phyloP scores from a whole-genome alignment of 164 flowering plant species.

The Tetrastigma voinierianum region DNA sequence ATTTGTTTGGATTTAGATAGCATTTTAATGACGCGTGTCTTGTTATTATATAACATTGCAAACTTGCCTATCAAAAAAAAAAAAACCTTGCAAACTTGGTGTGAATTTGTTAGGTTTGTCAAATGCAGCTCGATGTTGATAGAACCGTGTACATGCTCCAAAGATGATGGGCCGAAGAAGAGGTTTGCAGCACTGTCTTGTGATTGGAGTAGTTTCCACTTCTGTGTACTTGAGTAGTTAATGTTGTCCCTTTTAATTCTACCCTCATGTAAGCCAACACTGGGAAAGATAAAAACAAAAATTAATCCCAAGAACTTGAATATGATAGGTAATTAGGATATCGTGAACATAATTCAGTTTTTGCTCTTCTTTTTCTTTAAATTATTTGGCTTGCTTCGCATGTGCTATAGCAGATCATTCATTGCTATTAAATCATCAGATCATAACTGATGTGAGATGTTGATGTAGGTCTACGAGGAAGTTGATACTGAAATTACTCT shows the following conservation, averaged over 20 bases:
- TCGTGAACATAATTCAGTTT: neutral
- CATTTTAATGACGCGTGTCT: too few relatives aligned
- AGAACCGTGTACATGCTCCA: slow-evolving; percentile 76
- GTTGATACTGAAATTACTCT: slow-evolving; percentile 98
- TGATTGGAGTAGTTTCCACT: neutral
- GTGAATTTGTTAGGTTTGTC: neutral
- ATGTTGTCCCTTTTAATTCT: neutral
- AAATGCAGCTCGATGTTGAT: slow-evolving; percentile 75
- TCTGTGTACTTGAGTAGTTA: neutral
- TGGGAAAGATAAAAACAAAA: too few relatives aligned
- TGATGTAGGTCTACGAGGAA: slow-evolving; percentile 87
- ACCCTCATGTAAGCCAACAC: too few relatives aligned
- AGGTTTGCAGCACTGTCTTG: slow-evolving; percentile 52
- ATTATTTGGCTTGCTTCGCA: slow-evolving; percentile 58
- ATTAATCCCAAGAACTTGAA: too few relatives aligned
- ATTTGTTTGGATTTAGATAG: too few relatives aligned
- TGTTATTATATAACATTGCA: too few relatives aligned
- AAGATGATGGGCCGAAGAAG: slow-evolving; percentile 90
- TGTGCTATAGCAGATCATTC: slow-evolving; percentile 97
- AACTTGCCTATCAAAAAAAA: too few relatives aligned
- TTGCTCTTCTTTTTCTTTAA: neutral
- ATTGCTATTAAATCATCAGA: slow-evolving; percentile 68
- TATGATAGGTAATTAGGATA: too few relatives aligned
- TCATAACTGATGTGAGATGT: slow-evolving; percentile 76
- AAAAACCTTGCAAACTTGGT: neutral